These are phyloP conservation scores for Pyrenopolyporus hunteri DNA, from an alignment of 495 filamentous ascomycete genomes.

Conservation along the genomic window DNA sequence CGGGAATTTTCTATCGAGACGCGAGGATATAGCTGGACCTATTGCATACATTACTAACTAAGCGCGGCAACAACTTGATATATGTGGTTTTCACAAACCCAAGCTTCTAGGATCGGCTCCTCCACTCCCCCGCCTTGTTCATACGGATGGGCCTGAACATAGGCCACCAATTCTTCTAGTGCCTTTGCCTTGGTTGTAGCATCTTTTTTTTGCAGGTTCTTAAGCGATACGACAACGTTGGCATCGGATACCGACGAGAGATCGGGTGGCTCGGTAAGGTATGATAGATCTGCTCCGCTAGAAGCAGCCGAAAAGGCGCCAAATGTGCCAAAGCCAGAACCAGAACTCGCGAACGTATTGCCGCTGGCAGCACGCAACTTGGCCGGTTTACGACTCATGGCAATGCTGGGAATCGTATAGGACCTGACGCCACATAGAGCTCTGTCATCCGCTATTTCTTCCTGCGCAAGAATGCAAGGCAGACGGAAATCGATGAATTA, in stretches of 20 bases:
- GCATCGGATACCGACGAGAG: slow-evolving; percentile 77
- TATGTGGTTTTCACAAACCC: slow-evolving; percentile 65
- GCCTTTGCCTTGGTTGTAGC: slow-evolving; percentile 92
- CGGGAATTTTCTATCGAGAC: slow-evolving; percentile 85
- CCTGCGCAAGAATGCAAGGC: too few species aligned
- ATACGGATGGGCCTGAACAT: slow-evolving; percentile 58
- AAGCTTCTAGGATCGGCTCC: slow-evolving; percentile 79
- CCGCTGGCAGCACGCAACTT: slow-evolving; percentile 38
- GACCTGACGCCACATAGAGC: not conserved
- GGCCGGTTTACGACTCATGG: slow-evolving; percentile 41
- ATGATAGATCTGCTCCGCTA: slow-evolving; percentile 64
- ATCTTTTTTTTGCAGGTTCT: slow-evolving; percentile 91
- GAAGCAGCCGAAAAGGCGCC: slow-evolving; percentile 55
- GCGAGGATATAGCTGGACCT: slow-evolving; percentile 87
- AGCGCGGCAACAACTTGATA: slow-evolving; percentile 26
- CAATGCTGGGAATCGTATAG: slow-evolving; percentile 1
- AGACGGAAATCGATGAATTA: too few species aligned
- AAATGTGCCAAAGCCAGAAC: slow-evolving; percentile 47
- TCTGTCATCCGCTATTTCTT: not conserved
- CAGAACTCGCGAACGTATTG: slow-evolving; percentile 39
- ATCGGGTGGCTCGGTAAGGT: slow-evolving; percentile 84
- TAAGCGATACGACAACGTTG: slow-evolving; percentile 84
- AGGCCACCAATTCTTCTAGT: slow-evolving; percentile 78
- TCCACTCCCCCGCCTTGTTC: slow-evolving; percentile 63
- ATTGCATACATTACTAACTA: slow-evolving; percentile 42